Evolutionary conservation across 2,329 filamentous ascomycete species (phyloP), one percentile per base, ranked within the genome.

Genomic region (Dactylellina haptotyla): DNA sequence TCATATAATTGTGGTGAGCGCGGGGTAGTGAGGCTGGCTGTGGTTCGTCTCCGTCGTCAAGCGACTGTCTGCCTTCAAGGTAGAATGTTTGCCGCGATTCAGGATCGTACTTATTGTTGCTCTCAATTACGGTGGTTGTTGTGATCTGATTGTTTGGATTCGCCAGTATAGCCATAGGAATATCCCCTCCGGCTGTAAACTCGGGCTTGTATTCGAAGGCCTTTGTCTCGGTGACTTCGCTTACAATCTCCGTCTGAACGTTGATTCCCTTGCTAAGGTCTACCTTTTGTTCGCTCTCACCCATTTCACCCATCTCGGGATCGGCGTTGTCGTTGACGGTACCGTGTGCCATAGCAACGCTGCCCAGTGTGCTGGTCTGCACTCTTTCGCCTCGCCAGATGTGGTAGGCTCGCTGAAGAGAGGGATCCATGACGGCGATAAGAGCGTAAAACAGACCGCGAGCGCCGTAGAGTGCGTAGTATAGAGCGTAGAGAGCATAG

Each of bases 361-460:
- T 51, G 3, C 18, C 43, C 20, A 20, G 5, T 2, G 62, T 66
- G 25, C 65, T 63, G 54, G 39, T 58, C n/a, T n/a, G n/a, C 45
- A 69, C 26, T 5, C 5, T 26, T 4, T 69, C 62, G 30, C 76
- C 71, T 2, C 71, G 71, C 76, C 76, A 77, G 3, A 75, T 41
- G 2, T 63, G 67, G 18, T 75, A 62, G 1, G 66, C 76, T 10
- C 76, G 74, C 20, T 74, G 65, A 9, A 77, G 46, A 4, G 75
- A 76, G 1, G 76, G 76, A 26, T 77, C 76, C 54, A 76, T 65
- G 9, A 75, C 50, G 1, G 67, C 76, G 25, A 77, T 70, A 6
- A 76, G 18, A 0, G 76, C 75, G 28, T 76, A 76, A 37, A 76
- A 75, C 14, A 77, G 74, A 0, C 76, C 76, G 39, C 76, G 76